Evolutionary conservation across 768 basidiomycete species (phyloP).

Genomic region (Brasilioporus rufonigricans): DNA sequence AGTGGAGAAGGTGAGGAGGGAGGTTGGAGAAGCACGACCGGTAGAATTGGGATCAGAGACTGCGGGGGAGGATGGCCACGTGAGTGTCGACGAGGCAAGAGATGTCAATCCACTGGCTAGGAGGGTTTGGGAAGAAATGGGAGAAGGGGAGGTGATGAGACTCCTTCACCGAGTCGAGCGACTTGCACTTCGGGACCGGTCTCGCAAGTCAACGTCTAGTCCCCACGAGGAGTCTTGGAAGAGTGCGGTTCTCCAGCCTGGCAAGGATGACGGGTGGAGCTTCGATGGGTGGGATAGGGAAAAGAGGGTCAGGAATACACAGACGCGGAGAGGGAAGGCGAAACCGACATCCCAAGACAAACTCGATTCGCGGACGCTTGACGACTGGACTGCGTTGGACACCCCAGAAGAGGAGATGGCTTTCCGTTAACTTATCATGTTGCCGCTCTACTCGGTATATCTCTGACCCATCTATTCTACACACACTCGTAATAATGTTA

Average conservation of each 20-base stretch:
- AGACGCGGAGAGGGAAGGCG: not conserved
- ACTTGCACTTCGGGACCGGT: conserved; percentile 29
- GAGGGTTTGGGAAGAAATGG: conserved; percentile 43
- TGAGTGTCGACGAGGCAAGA: not conserved
- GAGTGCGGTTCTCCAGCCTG: conserved; percentile 26
- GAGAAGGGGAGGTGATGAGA: conserved; percentile 49
- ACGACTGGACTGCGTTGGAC: conserved; percentile 1
- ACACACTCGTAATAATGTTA: not conserved
- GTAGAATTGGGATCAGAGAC: conserved; percentile 37
- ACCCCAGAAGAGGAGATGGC: not conserved
- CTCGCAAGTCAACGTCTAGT: conserved; percentile 10
- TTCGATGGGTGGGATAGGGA: conserved; percentile 47
- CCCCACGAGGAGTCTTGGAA: conserved; percentile 44
- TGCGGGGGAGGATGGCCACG: not conserved
- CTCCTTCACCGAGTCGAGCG: conserved; percentile 53
- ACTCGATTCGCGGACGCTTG: not conserved
- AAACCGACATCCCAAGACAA: not conserved
- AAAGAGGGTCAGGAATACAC: not conserved
- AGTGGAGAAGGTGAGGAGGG: conserved; percentile 60
- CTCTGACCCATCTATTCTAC: not conserved
- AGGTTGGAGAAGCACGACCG: conserved; percentile 54
- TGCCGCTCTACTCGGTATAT: not conserved
- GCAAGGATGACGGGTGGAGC: conserved; percentile 41
- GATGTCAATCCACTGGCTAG: conserved; percentile 35
- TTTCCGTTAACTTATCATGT: conserved; percentile 4